These are phyloP conservation scores for Phytopythium litorale DNA, from an alignment of 352 stramenopile species.

Conservation along the genomic window DNA sequence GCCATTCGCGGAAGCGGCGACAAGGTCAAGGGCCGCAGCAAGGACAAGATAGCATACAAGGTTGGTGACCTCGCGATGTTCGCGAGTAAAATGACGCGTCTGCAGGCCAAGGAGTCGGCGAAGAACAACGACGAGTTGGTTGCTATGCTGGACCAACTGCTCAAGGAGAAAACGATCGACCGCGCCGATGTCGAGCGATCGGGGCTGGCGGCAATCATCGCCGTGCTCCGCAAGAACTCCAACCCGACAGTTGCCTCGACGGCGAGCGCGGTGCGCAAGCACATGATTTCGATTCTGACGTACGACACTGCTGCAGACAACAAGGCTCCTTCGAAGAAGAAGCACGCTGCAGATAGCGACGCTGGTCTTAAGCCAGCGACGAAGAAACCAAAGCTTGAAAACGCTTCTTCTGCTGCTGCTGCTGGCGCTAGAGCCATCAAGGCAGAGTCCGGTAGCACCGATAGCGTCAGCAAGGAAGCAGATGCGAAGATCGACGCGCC, in stretches of 20 bases:
- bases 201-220: constrained; percentile 64
- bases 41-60: constrained; percentile 65
- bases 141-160: constrained; percentile 64
- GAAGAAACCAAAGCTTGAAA: constrained; percentile 50
- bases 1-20: constrained; percentile 52
- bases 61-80: constrained; percentile 55
- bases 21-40: constrained; percentile 29
- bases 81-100: constrained; percentile 54
- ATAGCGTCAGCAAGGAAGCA: constrained; percentile 16
- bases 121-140: constrained; percentile 78
- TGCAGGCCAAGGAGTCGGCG: constrained; percentile 62
- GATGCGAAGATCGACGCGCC: constrained; percentile 4
- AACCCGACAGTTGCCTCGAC: constrained; percentile 68
- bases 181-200: constrained; percentile 68
- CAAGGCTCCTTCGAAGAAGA: constrained; percentile 25
- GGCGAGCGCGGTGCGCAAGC: constrained; percentile 72
- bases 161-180: constrained; percentile 68
- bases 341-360: constrained; percentile 22
- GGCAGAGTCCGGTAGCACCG: neutral
- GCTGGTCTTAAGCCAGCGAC: constrained; percentile 14
- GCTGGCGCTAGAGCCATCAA: neutral
- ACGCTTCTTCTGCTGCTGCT: constrained; percentile 7
- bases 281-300: constrained; percentile 65
- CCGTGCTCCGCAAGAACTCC: constrained; percentile 55
- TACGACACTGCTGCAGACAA: constrained; percentile 33